A percentile compares a stretch with the other conserved stretches of the same genome.
These are phyloP conservation scores for Microsporum audouinii DNA, from an alignment of 2,329 filamentous ascomycete genomes.

Conservation along the genomic window DNA sequence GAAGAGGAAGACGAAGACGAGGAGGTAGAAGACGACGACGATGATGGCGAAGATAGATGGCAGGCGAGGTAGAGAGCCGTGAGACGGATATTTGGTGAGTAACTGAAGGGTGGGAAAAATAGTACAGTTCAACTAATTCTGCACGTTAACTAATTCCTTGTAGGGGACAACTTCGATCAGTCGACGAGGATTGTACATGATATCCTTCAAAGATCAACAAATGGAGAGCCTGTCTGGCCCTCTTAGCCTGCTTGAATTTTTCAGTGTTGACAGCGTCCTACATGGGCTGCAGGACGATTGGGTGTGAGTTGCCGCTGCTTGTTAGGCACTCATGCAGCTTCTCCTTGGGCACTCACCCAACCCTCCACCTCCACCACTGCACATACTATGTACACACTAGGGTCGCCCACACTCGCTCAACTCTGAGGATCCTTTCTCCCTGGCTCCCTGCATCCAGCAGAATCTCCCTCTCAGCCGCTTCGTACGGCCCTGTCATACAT, in stretches of 20 bases:
- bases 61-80: not conserved
- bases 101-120: too few species aligned
- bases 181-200: not conserved
- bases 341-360: slow-evolving; percentile 2
- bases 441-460: not conserved
- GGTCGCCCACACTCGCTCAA: not conserved
- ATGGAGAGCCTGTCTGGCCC: not conserved
- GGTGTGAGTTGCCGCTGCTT: not conserved
- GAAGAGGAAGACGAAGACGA: not conserved
- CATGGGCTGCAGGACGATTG: not conserved
- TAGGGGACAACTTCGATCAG: not conserved
- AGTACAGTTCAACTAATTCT: too few species aligned
- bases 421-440: not conserved
- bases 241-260: not conserved
- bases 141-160: too few species aligned
- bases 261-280: not conserved
- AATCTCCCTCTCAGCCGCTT: not conserved
- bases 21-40: not conserved
- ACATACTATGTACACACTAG: not conserved
- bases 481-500: slow-evolving; percentile 1
- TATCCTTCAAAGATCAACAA: not conserved
- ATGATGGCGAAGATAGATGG: not conserved
- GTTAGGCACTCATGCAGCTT: slow-evolving; percentile 15
- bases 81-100: not conserved
- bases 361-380: not conserved